A percentile compares a stretch with the other conserved stretches of the same genome.
phyloP scores from a whole-genome alignment of 1,284 basidiomycete genomes.

The Trametes hirsuta region DNA sequence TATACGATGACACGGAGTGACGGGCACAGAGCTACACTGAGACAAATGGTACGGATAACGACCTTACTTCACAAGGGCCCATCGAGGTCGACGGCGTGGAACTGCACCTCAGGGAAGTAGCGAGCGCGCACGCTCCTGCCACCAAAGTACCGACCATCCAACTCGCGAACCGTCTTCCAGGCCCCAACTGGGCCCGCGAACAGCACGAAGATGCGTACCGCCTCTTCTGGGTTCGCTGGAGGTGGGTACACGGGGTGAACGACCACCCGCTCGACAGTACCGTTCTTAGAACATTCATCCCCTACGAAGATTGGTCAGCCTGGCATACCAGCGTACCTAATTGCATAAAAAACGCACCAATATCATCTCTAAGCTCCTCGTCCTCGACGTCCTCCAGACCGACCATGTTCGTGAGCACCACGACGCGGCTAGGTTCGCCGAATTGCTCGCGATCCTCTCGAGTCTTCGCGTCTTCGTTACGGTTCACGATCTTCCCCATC shows the following conservation, averaged over 20 bases:
- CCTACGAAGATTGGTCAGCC: slow-evolving; percentile 45
- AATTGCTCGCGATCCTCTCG: slow-evolving; percentile 78
- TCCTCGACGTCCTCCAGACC: slow-evolving; percentile 81
- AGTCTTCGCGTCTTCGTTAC: slow-evolving; percentile 76
- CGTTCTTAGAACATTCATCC: slow-evolving; percentile 88
- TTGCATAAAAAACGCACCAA: slow-evolving; percentile 60
- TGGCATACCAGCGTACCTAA: slow-evolving; percentile 2
- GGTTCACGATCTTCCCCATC: slow-evolving; percentile 87
- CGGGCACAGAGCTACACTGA: background rate
- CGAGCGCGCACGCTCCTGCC: slow-evolving; percentile 82
- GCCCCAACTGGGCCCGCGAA: slow-evolving; percentile 91
- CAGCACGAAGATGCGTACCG: slow-evolving; percentile 83
- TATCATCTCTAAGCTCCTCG: slow-evolving; percentile 84
- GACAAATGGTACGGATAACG: background rate
- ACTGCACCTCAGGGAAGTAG: slow-evolving; percentile 78
- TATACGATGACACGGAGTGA: background rate
- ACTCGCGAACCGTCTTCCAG: slow-evolving; percentile 90
- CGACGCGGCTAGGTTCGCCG: slow-evolving; percentile 87
- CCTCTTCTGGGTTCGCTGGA: slow-evolving; percentile 62
- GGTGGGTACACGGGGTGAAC: slow-evolving; percentile 77
- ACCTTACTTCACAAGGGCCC: slow-evolving; percentile 27
- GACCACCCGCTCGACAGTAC: slow-evolving; percentile 87
- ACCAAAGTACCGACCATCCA: slow-evolving; percentile 91
- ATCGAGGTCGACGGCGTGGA: slow-evolving; percentile 55
- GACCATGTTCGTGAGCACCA: slow-evolving; percentile 89